Conservation (phyloP, 371 early-diverging fungal species). For the Massospora cicadina region DNA sequence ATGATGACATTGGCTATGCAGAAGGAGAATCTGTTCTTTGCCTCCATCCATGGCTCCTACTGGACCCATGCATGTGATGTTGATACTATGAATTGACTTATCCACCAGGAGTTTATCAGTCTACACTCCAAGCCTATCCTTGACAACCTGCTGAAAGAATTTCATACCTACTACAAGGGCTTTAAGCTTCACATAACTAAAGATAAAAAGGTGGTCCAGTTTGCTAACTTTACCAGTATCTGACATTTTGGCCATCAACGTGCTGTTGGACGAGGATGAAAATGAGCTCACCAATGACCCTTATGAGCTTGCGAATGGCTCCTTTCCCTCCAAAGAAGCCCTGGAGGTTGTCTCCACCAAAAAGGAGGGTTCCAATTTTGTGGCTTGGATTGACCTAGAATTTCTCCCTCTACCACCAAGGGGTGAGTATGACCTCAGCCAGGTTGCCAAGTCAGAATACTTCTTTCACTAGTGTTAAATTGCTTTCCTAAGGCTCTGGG, state of each 20-base stretch:
- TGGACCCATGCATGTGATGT: conserved; percentile 96
- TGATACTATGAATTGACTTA: conserved; percentile 60
- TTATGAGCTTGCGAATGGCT: neutral
- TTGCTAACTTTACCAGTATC: too few species aligned
- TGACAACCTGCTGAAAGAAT: conserved; percentile 64
- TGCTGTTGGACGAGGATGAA: conserved; percentile 1
- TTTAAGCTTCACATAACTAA: conserved; percentile 41
- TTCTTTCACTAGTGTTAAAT: conserved; percentile 88
- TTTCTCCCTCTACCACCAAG: conserved; percentile 57
- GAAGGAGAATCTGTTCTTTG: conserved; percentile 60
- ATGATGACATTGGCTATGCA: conserved; percentile 82
- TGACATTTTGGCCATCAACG: conserved; percentile 1
- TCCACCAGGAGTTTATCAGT: conserved; percentile 79
- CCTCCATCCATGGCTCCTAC: conserved; percentile 93
- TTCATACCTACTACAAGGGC: conserved; percentile 58
- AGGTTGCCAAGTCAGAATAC: conserved; percentile 65
- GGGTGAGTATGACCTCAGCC: conserved; percentile 68
- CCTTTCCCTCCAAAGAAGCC: conserved; percentile 13
- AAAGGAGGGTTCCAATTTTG: neutral
- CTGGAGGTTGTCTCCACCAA: conserved; percentile 16
- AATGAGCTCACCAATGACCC: neutral
- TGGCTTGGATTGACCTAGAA: conserved; percentile 45
- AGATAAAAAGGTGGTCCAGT: conserved; percentile 19
- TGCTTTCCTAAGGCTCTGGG: too few species aligned
- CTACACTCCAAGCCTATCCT: conserved; percentile 75